Percentiles rank a stretch among this genome's conserved stretches.
Evolutionary conservation across 2,329 filamentous ascomycete species (phyloP).

Genomic region (Penicillium frequentans): DNA sequence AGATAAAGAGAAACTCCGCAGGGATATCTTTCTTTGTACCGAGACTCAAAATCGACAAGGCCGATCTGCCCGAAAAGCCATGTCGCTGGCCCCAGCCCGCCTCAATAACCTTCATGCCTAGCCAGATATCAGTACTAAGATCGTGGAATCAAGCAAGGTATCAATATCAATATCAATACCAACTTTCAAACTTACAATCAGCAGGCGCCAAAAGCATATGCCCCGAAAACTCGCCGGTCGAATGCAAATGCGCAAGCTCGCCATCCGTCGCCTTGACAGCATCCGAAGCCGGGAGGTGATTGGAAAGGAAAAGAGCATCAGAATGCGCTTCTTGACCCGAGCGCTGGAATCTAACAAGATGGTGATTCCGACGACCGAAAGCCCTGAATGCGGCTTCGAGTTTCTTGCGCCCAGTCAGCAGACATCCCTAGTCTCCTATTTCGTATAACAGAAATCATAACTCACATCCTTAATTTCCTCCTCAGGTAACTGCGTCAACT

Average conservation of each 20-base stretch:
- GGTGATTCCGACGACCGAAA: constrained; percentile 25
- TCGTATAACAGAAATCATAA: background rate
- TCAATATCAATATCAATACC: background rate
- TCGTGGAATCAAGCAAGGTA: background rate
- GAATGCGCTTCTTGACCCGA: constrained; percentile 28
- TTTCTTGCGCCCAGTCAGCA: constrained; percentile 20
- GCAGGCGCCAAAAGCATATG: constrained; percentile 77
- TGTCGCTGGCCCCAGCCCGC: constrained; percentile 76
- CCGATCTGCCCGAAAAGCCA: constrained; percentile 54
- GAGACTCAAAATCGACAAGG: constrained; percentile 59
- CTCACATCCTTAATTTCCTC: constrained; percentile 26
- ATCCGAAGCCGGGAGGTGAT: constrained; percentile 18
- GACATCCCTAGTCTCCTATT: too few species aligned
- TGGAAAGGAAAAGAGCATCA: constrained; percentile 28
- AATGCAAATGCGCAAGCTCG: constrained; percentile 79
- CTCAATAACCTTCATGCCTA: constrained; percentile 62
- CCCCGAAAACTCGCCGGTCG: constrained; percentile 67
- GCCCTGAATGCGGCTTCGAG: constrained; percentile 20
- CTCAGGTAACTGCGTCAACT: constrained; percentile 26
- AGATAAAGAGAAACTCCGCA: constrained; percentile 33
- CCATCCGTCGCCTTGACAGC: constrained; percentile 49
- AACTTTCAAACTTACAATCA: constrained; percentile 55
- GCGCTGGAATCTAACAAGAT: constrained; percentile 27
- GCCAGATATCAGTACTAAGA: background rate
- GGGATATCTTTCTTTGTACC: constrained; percentile 20